These are phyloP conservation scores for Ustilago curta DNA, from an alignment of 1,284 basidiomycete species.

Conservation along the genomic window DNA sequence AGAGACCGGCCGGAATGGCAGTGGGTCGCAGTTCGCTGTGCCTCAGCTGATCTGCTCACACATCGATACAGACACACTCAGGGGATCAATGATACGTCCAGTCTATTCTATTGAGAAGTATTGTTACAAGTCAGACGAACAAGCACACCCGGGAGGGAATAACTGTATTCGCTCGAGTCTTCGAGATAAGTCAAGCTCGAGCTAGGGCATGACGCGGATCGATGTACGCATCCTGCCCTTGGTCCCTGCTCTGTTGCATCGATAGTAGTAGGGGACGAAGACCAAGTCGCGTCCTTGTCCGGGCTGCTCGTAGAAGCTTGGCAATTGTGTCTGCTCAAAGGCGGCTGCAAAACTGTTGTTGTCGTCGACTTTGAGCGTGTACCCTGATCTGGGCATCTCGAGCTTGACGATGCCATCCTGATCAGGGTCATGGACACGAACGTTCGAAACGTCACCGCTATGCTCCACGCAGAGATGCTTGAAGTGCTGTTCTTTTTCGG, in stretches of 20 bases:
- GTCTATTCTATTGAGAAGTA: background rate
- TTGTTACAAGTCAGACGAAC: background rate
- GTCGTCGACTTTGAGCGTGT: slow-evolving; percentile 17
- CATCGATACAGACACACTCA: background rate
- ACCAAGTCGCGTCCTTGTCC: slow-evolving; percentile 20
- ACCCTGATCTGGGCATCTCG: slow-evolving; percentile 8
- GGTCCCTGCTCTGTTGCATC: slow-evolving; percentile 20
- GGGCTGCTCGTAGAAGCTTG: slow-evolving; percentile 11
- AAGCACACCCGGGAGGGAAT: background rate
- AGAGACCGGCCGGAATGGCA: background rate
- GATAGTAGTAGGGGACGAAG: slow-evolving; percentile 28
- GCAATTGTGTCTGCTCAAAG: slow-evolving; percentile 19
- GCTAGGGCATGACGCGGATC: slow-evolving; percentile 14
- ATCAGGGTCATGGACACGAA: background rate
- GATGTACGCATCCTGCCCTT: slow-evolving; percentile 27
- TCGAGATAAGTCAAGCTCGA: background rate
- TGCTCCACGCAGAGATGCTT: slow-evolving; percentile 24
- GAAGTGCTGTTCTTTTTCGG: slow-evolving; percentile 33
- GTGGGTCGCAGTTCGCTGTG: background rate
- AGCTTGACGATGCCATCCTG: slow-evolving; percentile 13
- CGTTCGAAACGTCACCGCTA: background rate
- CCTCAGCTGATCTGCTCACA: background rate
- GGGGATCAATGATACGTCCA: background rate
- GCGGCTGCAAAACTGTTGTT: slow-evolving; percentile 13
- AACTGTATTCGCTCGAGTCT: background rate